A percentile compares a stretch with the other conserved stretches of the same genome.
These are phyloP conservation scores for Davidsoniella virescens DNA, from an alignment of 2,329 filamentous ascomycete species.

Conservation along the genomic window DNA sequence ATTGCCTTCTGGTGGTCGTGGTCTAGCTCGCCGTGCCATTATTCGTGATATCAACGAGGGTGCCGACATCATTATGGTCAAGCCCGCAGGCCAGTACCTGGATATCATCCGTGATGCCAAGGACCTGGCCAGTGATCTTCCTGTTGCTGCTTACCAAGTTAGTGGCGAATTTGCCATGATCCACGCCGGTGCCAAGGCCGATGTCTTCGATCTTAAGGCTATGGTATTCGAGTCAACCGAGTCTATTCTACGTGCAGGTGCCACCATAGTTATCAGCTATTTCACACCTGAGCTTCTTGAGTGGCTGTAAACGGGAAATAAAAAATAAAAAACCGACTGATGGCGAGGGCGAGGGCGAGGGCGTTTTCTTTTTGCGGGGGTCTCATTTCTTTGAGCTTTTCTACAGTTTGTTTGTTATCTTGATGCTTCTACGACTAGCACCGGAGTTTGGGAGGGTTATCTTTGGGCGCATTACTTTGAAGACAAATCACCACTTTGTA, in stretches of 20 bases:
- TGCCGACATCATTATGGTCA: conserved; percentile 98
- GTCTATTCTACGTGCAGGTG: conserved; percentile 81
- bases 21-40: conserved; percentile 81
- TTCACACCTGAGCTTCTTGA: conserved; percentile 71
- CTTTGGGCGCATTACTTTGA: not conserved
- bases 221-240: conserved; percentile 95
- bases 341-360: not conserved
- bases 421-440: conserved; percentile 3
- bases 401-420: not conserved
- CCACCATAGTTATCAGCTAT: conserved; percentile 85
- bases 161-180: conserved; percentile 98
- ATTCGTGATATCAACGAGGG: conserved; percentile 80
- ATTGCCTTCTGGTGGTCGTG: conserved; percentile 79
- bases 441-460: conserved; percentile 2
- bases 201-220: conserved; percentile 83
- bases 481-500: conserved; percentile 8
- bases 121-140: conserved; percentile 79
- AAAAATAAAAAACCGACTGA: not conserved
- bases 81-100: conserved; percentile 87
- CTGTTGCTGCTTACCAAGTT: conserved; percentile 91
- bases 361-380: not conserved
- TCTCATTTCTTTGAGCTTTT: not conserved
- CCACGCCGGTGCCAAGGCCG: conserved; percentile 84
- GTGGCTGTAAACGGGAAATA: conserved; percentile 30
- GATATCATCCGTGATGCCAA: conserved; percentile 98